Percentiles rank a stretch among this genome's conserved stretches.
Evolutionary conservation across 805 yeast species (phyloP).

Genomic region (Candida tallmaniae): DNA sequence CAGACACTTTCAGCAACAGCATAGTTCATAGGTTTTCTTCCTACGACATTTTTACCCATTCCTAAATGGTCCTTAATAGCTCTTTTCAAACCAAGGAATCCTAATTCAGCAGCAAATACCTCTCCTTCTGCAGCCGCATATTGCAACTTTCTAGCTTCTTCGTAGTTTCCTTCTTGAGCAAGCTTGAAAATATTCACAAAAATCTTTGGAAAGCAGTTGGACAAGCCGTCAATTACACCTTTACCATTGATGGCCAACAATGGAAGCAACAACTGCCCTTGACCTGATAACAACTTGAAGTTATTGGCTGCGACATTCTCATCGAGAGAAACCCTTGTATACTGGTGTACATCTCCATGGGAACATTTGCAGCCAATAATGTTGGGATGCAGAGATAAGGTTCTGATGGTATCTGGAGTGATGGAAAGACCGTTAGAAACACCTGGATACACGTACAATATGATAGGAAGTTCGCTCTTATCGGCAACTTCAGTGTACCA

Average conservation of each 20-base stretch:
- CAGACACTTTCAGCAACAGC: constrained; percentile 2
- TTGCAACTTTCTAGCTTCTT: constrained; percentile 1
- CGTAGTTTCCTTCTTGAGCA: neutral
- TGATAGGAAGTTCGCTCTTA: constrained; percentile 22
- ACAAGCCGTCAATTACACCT: constrained; percentile 14
- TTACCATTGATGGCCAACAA: constrained; percentile 9
- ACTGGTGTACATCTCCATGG: constrained; percentile 13
- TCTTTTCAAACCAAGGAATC: constrained; percentile 19
- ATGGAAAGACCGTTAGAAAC: constrained; percentile 23
- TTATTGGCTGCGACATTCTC: constrained; percentile 5
- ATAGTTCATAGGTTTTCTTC: constrained; percentile 21
- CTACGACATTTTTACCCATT: constrained; percentile 16
- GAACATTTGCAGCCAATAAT: constrained; percentile 25
- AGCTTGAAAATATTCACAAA: constrained; percentile 9
- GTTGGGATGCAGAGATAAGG: constrained; percentile 22
- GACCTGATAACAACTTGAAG: constrained; percentile 15
- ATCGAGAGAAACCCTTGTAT: constrained; percentile 9
- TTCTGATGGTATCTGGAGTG: constrained; percentile 14
- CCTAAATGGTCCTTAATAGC: constrained; percentile 14
- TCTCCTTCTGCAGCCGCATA: constrained; percentile 1
- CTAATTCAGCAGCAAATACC: neutral
- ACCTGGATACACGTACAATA: constrained; percentile 31
- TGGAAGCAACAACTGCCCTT: constrained; percentile 14
- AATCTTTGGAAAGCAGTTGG: constrained; percentile 12
- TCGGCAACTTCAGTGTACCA: constrained; percentile 24